Percentiles rank a stretch among this genome's conserved stretches.
These are phyloP conservation scores for Scheffersomyces segobiensis DNA, from an alignment of 1,139 yeast genomes.

Conservation along the genomic window DNA sequence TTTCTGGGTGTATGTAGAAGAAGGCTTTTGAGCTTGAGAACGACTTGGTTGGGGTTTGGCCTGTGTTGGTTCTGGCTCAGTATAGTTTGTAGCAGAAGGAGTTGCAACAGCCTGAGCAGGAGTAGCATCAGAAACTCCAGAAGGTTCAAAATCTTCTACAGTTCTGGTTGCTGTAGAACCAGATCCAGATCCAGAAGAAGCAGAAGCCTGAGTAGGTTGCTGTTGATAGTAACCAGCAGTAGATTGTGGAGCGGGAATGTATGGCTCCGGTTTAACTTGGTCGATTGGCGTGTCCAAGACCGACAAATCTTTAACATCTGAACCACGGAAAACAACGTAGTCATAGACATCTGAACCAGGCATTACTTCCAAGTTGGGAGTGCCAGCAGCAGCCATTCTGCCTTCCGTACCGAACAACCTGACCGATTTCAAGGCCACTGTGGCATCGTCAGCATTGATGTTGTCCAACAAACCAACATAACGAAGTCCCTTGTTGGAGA, in stretches of 20 bases:
- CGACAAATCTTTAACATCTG: slow-evolving; percentile 86
- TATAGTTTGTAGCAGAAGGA: slow-evolving; percentile 7
- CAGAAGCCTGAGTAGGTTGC: slow-evolving; percentile 12
- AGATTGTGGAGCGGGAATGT: slow-evolving; percentile 10
- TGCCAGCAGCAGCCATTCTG: slow-evolving; percentile 58
- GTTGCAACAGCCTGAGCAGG: slow-evolving; percentile 17
- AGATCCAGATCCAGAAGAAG: slow-evolving; percentile 16
- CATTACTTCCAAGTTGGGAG: slow-evolving; percentile 70
- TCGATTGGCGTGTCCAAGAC: slow-evolving; percentile 71
- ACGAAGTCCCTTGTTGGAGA: slow-evolving; percentile 84
- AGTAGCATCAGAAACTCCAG: slow-evolving; percentile 6
- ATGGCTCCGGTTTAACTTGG: slow-evolving; percentile 45
- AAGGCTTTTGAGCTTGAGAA: background rate
- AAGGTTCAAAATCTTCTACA: slow-evolving; percentile 10
- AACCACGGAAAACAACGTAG: slow-evolving; percentile 84
- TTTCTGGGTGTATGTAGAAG: background rate
- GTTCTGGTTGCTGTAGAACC: slow-evolving; percentile 20
- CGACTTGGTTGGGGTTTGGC: slow-evolving; percentile 11
- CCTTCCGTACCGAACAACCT: slow-evolving; percentile 94
- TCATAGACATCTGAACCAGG: slow-evolving; percentile 76
- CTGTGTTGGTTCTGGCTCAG: slow-evolving; percentile 15
- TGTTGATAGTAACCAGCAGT: slow-evolving; percentile 16
- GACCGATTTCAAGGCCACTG: slow-evolving; percentile 82
- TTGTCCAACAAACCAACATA: slow-evolving; percentile 86
- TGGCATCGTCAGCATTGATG: slow-evolving; percentile 88